Conservation (phyloP, 2,329 filamentous ascomycete species). For the Arthroderma sp. region DNA sequence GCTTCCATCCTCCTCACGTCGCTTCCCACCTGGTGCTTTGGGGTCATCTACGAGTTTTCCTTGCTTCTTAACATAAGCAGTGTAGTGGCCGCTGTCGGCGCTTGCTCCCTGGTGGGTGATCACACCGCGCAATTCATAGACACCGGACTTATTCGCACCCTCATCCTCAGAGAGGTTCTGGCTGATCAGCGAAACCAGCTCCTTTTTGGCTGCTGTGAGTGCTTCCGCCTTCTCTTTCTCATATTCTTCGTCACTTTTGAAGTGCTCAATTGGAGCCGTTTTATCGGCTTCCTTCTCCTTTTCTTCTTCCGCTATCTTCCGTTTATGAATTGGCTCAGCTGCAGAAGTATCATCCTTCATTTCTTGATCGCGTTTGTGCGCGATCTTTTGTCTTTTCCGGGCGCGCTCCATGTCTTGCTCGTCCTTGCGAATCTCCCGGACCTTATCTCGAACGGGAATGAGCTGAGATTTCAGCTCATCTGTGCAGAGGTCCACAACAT, state of each 20-base stretch:
- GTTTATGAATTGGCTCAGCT: constrained; percentile 34
- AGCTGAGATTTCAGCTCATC: constrained; percentile 73
- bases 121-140: constrained; percentile 88
- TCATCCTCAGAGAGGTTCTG: constrained; percentile 62
- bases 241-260: constrained; percentile 87
- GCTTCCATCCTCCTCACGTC: constrained; percentile 71
- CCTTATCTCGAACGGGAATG: constrained; percentile 87
- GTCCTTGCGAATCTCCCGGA: constrained; percentile 88
- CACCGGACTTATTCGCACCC: constrained; percentile 79
- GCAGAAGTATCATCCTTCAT: constrained; percentile 23
- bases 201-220: constrained; percentile 71
- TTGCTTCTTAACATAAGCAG: constrained; percentile 91
- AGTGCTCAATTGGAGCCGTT: constrained; percentile 58
- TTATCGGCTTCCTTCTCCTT: constrained; percentile 56
- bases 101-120: constrained; percentile 95
- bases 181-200: constrained; percentile 66
- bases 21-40: constrained; percentile 53
- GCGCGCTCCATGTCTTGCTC: constrained; percentile 85
- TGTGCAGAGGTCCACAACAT: constrained; percentile 88
- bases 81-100: constrained; percentile 96
- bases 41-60: constrained; percentile 49
- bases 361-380: constrained; percentile 43
- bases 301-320: constrained; percentile 37
- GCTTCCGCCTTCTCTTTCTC: constrained; percentile 71
- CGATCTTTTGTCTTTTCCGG: constrained; percentile 77